phyloP scores from a whole-genome alignment of 2,329 filamentous ascomycete species.

The Monilinia fructigena region DNA sequence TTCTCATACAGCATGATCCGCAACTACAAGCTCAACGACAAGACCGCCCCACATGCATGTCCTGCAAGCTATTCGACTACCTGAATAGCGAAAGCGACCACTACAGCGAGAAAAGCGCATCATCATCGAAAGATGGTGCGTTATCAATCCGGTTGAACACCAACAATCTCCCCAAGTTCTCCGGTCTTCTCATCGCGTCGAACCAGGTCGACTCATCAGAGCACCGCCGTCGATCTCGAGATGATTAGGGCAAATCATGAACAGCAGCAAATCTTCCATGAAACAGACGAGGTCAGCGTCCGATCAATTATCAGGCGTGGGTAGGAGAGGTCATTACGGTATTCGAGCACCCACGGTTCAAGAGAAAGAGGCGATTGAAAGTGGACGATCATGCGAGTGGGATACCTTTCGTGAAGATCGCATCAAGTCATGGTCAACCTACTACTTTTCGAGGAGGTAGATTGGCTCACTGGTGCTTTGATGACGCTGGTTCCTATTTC shows the following conservation, averaged over 20 bases:
- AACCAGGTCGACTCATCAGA: background rate
- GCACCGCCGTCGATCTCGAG: accelerated
- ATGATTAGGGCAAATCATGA: background rate
- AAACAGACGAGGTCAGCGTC: conserved; percentile 3
- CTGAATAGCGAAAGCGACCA: conserved; percentile 34
- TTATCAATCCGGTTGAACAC: conserved; percentile 24
- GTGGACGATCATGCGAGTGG: background rate
- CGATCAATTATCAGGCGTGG: background rate
- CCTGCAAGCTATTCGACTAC: conserved; percentile 28
- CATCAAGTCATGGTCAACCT: background rate
- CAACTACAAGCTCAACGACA: background rate
- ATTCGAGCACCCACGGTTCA: conserved; percentile 2
- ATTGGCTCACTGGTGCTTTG: too few relatives aligned
- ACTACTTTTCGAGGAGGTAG: background rate
- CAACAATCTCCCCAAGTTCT: conserved; percentile 25
- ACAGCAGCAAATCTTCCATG: background rate
- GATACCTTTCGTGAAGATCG: background rate
- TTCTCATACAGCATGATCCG: conserved; percentile 25
- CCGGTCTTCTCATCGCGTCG: conserved; percentile 9
- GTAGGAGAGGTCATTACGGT: conserved; percentile 1
- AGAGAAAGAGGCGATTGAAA: background rate
- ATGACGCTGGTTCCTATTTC: too few relatives aligned
- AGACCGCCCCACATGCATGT: conserved; percentile 23
- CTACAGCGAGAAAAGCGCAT: conserved; percentile 29
- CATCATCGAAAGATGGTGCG: conserved; percentile 32